A percentile compares a stretch with the other conserved stretches of the same genome.
These are phyloP conservation scores for Candida freyschussii DNA, from an alignment of 1,139 yeast species.

Conservation along the genomic window DNA sequence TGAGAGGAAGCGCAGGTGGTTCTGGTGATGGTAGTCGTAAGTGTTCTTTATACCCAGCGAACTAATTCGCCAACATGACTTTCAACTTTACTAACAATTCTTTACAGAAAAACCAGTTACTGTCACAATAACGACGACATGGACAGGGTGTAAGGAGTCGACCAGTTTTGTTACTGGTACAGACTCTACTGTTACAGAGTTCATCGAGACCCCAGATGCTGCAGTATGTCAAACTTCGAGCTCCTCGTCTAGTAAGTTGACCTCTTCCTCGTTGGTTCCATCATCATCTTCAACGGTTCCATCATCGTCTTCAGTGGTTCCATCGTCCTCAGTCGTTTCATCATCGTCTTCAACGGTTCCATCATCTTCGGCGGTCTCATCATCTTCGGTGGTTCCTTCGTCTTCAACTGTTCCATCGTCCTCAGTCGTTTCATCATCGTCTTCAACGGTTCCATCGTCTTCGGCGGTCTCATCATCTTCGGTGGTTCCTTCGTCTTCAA, in stretches of 20 bases:
- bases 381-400: conserved; percentile 1
- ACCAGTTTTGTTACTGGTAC: conserved; percentile 12
- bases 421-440: background rate
- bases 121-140: conserved; percentile 4
- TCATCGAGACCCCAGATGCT: conserved; percentile 7
- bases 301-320: background rate
- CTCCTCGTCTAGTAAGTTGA: too few species aligned
- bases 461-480: conserved; percentile 1
- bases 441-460: conserved; percentile 2
- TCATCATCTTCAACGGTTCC: background rate
- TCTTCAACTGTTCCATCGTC: conserved; percentile 2
- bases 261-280: too few species aligned
- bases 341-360: conserved; percentile 1
- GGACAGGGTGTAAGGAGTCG: conserved; percentile 7
- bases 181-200: conserved; percentile 9
- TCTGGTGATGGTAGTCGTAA: conserved; percentile 7
- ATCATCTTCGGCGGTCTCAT: conserved; percentile 1
- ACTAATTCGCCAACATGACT: too few species aligned
- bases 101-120: conserved; percentile 6
- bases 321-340: background rate
- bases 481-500: background rate
- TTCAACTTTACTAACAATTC: conserved; percentile 4
- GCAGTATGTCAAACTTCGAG: too few species aligned
- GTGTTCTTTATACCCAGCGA: background rate
- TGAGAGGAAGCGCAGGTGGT: conserved; percentile 7